Percentiles rank a stretch among this genome's conserved stretches.
Conservation (phyloP, 345 rosid genomes). For the Angophora floribunda region DNA sequence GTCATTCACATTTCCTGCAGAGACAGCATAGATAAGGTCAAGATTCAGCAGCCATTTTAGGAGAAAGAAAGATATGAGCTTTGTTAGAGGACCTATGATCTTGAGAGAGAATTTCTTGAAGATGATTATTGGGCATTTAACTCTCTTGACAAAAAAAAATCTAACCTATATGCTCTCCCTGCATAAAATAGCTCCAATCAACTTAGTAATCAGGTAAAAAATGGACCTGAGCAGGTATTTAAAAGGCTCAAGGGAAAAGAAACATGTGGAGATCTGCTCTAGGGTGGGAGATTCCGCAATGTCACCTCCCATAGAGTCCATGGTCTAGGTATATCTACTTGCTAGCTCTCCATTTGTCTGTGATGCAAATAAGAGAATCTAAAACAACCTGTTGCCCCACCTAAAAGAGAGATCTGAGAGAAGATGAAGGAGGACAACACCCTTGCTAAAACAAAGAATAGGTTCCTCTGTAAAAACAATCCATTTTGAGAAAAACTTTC, state of each 20-base stretch:
- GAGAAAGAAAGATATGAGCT: not conserved
- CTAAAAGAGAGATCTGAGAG: not conserved
- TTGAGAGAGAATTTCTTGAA: not conserved
- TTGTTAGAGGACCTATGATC: not conserved
- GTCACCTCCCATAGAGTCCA: not conserved
- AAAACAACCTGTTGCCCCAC: not conserved
- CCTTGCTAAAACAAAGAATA: not conserved
- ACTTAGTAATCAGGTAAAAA: not conserved
- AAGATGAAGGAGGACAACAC: not conserved
- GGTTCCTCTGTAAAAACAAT: not conserved
- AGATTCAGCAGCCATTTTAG: not conserved
- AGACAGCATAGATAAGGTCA: not conserved
- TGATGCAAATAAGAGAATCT: rapidly evolving
- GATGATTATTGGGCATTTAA: not conserved
- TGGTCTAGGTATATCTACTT: not conserved
- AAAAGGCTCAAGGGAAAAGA: no score
- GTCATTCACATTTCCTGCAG: conserved; percentile 76
- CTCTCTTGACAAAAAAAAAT: not conserved
- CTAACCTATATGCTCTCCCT: not conserved
- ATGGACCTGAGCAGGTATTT: no score
- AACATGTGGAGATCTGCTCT: no score
- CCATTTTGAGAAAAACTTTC: not conserved
- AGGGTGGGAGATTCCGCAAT: no score
- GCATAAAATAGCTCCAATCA: not conserved
- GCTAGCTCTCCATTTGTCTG: not conserved